Base-by-base conservation (phyloP, 495 filamentous ascomycete species). In the Cairneyella variabilis region DNA sequence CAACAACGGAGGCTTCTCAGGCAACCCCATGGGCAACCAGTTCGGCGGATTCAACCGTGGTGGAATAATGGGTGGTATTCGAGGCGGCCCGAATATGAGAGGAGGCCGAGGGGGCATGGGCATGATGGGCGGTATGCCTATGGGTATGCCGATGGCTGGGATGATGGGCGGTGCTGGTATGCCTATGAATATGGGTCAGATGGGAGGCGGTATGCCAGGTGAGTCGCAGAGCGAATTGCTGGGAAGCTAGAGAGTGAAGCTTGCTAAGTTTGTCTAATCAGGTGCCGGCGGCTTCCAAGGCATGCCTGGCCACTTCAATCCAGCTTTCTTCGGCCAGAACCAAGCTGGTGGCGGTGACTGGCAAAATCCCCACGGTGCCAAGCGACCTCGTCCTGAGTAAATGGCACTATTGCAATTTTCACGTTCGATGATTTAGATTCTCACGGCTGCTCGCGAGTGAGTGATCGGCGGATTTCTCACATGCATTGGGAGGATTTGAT, bases 301-400 rank as follows among this genome's bases (percentile, higher is more conserved):
- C 28, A 77, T 77, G 64, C 82, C 82, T 62, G 74, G 81, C 10
- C 81, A 80, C 52, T 96, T 93, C 71, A 91, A 91, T 65, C 86
- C 87, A 45, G 83, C 77, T 52, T 91, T 92, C 79, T 95, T 92
- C 67, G 71, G 72, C 50, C 74, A 76, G 51, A 80, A 84, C 60
- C 80, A 83, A 54, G 64, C 66, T 14, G 66, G 61, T 43, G 62
- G 62, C 21, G 67, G 65, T 25, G 84, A 80, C 25, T 78, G 77
- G 58, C 88, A 88, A 81, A 93, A 95, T 60, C 89, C 90, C 0
- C 90, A 95, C 58, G 87, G 87, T 23, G 82, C 86, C 8, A 95
- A 95, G 67, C 78, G 88, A 51, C 84, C 84, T 53, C 79, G 88
- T 50, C 82, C 82, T 56, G 83, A 86, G 62, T 86, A 75, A 66